Conservation (phyloP, 371 early-diverging fungal species). For the Lichtheimia corymbifera region DNA sequence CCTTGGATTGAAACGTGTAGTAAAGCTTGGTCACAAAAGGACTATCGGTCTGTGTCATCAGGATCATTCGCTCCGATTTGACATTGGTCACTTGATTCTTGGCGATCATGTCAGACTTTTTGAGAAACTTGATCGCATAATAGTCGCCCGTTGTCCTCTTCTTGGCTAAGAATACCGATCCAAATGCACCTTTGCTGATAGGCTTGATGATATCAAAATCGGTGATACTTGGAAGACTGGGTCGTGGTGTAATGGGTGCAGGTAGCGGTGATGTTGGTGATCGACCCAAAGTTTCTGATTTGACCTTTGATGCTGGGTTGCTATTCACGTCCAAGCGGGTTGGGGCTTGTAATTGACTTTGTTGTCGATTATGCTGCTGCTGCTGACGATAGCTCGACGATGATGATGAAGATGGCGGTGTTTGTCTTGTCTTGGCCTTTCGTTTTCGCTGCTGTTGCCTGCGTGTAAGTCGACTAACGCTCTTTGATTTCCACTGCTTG, state of each 20-base stretch:
- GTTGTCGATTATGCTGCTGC: background rate
- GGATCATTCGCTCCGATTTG: slow-evolving; percentile 85
- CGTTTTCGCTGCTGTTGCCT: background rate
- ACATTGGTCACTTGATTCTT: slow-evolving; percentile 93
- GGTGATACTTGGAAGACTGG: slow-evolving; percentile 72
- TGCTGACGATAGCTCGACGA: background rate
- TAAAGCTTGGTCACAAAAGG: slow-evolving; percentile 95
- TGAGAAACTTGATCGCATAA: slow-evolving; percentile 88
- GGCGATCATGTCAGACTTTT: slow-evolving; percentile 89
- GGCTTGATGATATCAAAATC: slow-evolving; percentile 94
- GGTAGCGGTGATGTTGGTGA: slow-evolving; percentile 54
- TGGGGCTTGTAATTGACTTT: slow-evolving; percentile 12
- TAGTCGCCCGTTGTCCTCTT: slow-evolving; percentile 86
- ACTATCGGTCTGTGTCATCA: slow-evolving; percentile 84
- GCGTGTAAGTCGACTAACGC: slow-evolving; percentile 5
- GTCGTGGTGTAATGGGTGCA: slow-evolving; percentile 44
- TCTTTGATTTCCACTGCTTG: slow-evolving; percentile 26
- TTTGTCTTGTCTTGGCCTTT: background rate
- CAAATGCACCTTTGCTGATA: slow-evolving; percentile 92
- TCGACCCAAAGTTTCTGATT: slow-evolving; percentile 12
- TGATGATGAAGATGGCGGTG: background rate
- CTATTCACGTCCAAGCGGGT: background rate
- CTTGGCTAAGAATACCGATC: slow-evolving; percentile 86
- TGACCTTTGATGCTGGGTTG: background rate
- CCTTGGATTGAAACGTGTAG: slow-evolving; percentile 91